A percentile compares a stretch with the other conserved stretches of the same genome.
Evolutionary conservation across 345 rosid genomes (phyloP).

Genomic region (Brassica incana): DNA sequence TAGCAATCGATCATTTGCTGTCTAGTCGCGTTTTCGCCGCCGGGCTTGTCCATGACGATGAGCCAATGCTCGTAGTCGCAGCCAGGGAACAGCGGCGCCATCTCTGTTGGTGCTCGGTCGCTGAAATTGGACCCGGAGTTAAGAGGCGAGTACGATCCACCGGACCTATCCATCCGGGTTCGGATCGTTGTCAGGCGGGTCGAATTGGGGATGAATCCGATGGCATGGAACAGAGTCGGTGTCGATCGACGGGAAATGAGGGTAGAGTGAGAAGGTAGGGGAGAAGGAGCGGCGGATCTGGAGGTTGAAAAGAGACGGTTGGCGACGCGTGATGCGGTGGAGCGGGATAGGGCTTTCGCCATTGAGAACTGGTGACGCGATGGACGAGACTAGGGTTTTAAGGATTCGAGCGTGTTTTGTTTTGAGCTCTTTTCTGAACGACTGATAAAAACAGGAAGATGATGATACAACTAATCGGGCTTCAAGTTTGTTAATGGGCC

Average conservation of each 20-base stretch:
- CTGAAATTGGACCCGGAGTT: constrained; percentile 85
- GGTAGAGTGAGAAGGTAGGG: constrained; percentile 26
- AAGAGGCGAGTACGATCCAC: constrained; percentile 73
- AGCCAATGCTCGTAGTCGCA: constrained; percentile 98
- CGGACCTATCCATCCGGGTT: constrained; percentile 73
- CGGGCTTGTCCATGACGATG: constrained; percentile 91
- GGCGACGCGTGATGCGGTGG: constrained; percentile 34
- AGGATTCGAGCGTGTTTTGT: neutral
- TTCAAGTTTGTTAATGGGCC: constrained; percentile 11
- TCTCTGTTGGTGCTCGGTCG: constrained; percentile 89
- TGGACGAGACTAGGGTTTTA: constrained; percentile 29
- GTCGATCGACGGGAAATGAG: constrained; percentile 30
- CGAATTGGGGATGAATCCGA: constrained; percentile 19
- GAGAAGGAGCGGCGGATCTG: constrained; percentile 8
- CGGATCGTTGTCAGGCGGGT: constrained; percentile 56
- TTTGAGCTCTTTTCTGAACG: neutral
- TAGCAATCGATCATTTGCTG: constrained; percentile 95
- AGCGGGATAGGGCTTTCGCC: constrained; percentile 35
- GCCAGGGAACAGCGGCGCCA: constrained; percentile 92
- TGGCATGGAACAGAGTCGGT: constrained; percentile 30
- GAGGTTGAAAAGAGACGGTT: constrained; percentile 28
- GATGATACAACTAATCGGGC: neutral
- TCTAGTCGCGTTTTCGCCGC: constrained; percentile 77
- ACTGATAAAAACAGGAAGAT: neutral
- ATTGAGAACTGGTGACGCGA: constrained; percentile 28